Evolutionary conservation across 805 yeast genomes (phyloP).

Genomic region (Hanseniaspora clermontiae): DNA sequence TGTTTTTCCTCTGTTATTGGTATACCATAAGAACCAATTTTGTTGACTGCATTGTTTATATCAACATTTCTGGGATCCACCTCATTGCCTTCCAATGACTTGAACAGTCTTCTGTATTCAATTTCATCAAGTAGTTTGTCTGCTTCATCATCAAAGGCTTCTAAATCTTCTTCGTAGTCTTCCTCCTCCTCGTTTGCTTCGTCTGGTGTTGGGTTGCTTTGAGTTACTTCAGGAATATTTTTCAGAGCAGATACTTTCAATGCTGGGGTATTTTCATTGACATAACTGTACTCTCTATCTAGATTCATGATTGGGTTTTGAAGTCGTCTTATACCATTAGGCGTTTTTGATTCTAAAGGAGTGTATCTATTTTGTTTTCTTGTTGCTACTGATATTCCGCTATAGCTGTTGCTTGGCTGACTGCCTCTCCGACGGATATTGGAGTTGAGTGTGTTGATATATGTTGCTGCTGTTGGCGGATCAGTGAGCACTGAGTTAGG

Average conservation of each 20-base stretch:
- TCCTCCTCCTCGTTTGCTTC: conserved; percentile 13
- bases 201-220: background rate
- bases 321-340: background rate
- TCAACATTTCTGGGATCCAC: background rate
- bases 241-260: background rate
- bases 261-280: background rate
- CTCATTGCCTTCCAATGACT: conserved; percentile 1
- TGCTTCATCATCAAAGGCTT: conserved; percentile 13
- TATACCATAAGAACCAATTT: conserved; percentile 11
- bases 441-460: background rate
- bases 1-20: conserved; percentile 10
- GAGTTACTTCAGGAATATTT: background rate
- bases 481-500: conserved; percentile 2
- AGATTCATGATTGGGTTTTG: conserved; percentile 5
- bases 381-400: background rate
- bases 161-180: conserved; percentile 14
- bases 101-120: conserved; percentile 9
- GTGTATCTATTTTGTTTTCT: background rate
- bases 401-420: background rate
- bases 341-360: background rate
- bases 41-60: conserved; percentile 10
- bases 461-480: conserved; percentile 4
- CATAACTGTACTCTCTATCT: conserved; percentile 7
- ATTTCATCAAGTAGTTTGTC: conserved; percentile 12
- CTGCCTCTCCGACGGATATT: background rate